Evolutionary conservation across 176 grass and related monocot genomes (phyloP).

Genomic region (Oryza coarctata): DNA sequence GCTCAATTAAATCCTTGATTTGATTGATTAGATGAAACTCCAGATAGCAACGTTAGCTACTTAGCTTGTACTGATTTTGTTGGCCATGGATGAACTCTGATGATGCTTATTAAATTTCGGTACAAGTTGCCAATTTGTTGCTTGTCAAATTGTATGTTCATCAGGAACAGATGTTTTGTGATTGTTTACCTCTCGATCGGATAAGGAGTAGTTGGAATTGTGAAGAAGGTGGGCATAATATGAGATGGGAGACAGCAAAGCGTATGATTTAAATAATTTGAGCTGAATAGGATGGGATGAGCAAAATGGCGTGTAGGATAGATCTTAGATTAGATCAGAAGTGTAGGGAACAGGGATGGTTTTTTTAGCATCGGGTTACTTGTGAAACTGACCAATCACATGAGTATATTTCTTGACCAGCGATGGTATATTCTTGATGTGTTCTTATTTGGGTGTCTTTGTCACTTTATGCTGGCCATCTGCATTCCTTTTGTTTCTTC

Average conservation of each 20-base stretch:
- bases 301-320: conserved; percentile 18
- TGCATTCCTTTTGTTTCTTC: conserved; percentile 4
- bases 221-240: conserved; percentile 1
- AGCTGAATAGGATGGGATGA: neutral
- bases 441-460: conserved; percentile 28
- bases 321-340: conserved; percentile 35
- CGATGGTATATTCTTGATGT: conserved; percentile 21
- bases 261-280: conserved; percentile 22
- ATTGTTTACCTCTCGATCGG: neutral
- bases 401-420: conserved; percentile 17
- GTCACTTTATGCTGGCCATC: conserved; percentile 24
- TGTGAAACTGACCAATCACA: conserved; percentile 26
- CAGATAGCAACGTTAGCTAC: neutral
- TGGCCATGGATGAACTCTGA: conserved; percentile 24
- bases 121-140: conserved; percentile 31
- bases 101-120: conserved; percentile 22
- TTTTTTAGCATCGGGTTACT: conserved; percentile 39
- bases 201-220: conserved; percentile 28
- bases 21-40: neutral
- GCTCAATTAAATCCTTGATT: neutral
- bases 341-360: neutral
- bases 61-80: neutral
- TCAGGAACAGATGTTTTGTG: neutral
- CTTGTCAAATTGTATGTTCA: conserved; percentile 2
- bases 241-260: conserved; percentile 32